Conservation (phyloP, 169 alveolate genomes). For the Besnoitia besnoiti region DNA sequence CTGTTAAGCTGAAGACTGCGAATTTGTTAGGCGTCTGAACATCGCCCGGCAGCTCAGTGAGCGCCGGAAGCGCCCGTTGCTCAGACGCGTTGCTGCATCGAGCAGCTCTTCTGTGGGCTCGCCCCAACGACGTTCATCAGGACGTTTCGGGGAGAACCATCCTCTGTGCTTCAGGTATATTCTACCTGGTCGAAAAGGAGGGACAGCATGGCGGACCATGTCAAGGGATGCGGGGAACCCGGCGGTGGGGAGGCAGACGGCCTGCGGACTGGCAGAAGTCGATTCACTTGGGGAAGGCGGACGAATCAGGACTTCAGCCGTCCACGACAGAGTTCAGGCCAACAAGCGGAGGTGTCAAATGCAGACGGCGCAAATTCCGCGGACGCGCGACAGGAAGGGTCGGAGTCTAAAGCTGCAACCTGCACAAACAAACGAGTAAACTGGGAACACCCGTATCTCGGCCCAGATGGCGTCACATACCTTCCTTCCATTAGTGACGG, state of each 20-base stretch:
- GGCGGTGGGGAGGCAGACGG: not conserved
- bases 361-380: not conserved
- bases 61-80: too few species aligned
- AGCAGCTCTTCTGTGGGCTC: too few species aligned
- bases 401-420: not conserved
- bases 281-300: not conserved
- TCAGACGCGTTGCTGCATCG: too few species aligned
- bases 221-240: not conserved
- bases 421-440: not conserved
- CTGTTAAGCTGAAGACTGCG: too few species aligned
- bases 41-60: too few species aligned
- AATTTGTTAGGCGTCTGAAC: too few species aligned
- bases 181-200: too few species aligned
- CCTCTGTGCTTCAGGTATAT: too few species aligned
- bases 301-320: not conserved
- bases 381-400: not conserved
- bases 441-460: constrained; percentile 32
- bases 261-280: not conserved
- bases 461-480: constrained; percentile 9
- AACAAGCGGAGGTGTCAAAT: not conserved
- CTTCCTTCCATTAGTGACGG: constrained; percentile 11
- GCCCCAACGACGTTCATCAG: too few species aligned
- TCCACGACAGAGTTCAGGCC: not conserved
- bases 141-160: too few species aligned
- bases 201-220: not conserved